Base-by-base conservation (phyloP, 495 filamentous ascomycete species). In the Lichina pygmaea region DNA sequence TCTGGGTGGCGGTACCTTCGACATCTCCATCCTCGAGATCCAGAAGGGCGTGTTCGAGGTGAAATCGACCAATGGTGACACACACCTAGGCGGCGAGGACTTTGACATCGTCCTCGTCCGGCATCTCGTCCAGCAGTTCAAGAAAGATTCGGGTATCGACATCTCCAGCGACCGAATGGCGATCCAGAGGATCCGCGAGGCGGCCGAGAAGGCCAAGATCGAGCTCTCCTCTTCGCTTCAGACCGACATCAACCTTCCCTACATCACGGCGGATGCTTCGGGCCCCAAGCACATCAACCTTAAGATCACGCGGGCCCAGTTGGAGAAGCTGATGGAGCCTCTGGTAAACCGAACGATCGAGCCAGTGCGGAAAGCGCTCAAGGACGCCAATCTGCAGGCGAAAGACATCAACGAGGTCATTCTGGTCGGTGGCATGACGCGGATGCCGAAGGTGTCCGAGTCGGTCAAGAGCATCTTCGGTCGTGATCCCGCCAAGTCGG, bases 201-300 rank as follows among this genome's bases (percentile, higher is more conserved):
- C 89, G 51, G 89, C 91, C 50, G 89, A 97, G 75, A 97, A 97
- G 76, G 89, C 89, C 58, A 97, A 97, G 81, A 97, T 95, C 57
- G 89, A 97, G 66, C 72, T 97, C 50, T 95, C 89, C 3, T 94
- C 86, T 16, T 81, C 84, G 45, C 73, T 89, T 53, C 86, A 94
- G 65, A 97, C 89, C 48, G 89, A 97, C 61, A 94, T 95, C 66
- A 93, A 89, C 66, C 77, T 95, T 47, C 91, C 89, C 49, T 97
- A 94, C 77, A 97, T 97, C 65, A 91, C 84, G 57, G 89, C 89
- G 51, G 85, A 92, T 62, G 70, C 86, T 48, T 81, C 77, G 47
- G 89, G 89, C 53, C 85, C 89, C 49, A 89, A 92, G 69, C 89
- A 97, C 69, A 93, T 97, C 66, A 93, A 93, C 73, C 63, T 66